These are phyloP conservation scores for Gymnopus androsaceus DNA, from an alignment of 1,284 basidiomycete genomes.

Conservation along the genomic window DNA sequence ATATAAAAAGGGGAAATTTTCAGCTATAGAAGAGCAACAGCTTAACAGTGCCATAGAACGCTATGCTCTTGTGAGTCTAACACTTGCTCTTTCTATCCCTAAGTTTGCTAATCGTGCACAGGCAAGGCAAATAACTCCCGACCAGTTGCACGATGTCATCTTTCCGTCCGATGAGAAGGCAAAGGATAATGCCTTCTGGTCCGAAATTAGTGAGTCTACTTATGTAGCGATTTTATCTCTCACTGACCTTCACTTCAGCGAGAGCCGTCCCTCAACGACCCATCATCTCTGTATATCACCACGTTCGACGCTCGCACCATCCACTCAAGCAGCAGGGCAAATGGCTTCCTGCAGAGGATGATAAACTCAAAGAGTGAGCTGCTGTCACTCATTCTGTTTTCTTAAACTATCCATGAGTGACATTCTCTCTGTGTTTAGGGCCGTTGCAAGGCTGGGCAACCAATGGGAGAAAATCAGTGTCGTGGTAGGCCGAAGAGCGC, in stretches of 20 bases:
- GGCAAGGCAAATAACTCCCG: slow-evolving; percentile 49
- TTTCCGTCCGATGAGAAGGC: slow-evolving; percentile 63
- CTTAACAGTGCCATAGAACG: slow-evolving; percentile 63
- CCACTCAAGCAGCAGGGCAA: slow-evolving; percentile 67
- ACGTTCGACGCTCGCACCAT: slow-evolving; percentile 69
- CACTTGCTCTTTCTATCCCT: not conserved
- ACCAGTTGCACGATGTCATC: slow-evolving; percentile 62
- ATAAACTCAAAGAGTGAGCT: slow-evolving; percentile 58
- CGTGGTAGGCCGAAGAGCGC: slow-evolving; percentile 68
- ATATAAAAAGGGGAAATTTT: slow-evolving; percentile 85
- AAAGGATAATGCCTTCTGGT: slow-evolving; percentile 71
- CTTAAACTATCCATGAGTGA: slow-evolving; percentile 5
- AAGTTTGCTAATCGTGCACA: slow-evolving; percentile 28
- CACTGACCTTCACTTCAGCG: slow-evolving; percentile 43
- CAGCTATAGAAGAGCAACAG: slow-evolving; percentile 69
- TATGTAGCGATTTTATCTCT: not conserved
- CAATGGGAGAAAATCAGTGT: slow-evolving; percentile 77
- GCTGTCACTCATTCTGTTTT: not conserved
- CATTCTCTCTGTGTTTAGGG: slow-evolving; percentile 39
- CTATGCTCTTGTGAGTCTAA: slow-evolving; percentile 55
- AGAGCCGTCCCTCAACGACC: slow-evolving; percentile 70
- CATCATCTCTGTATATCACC: slow-evolving; percentile 80
- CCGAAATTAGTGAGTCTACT: slow-evolving; percentile 65
- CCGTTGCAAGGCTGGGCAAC: slow-evolving; percentile 68
- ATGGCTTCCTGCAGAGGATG: slow-evolving; percentile 74